Evolutionary conservation across 805 yeast genomes (phyloP).

Genomic region (Wilhelminamyces savonicus): DNA sequence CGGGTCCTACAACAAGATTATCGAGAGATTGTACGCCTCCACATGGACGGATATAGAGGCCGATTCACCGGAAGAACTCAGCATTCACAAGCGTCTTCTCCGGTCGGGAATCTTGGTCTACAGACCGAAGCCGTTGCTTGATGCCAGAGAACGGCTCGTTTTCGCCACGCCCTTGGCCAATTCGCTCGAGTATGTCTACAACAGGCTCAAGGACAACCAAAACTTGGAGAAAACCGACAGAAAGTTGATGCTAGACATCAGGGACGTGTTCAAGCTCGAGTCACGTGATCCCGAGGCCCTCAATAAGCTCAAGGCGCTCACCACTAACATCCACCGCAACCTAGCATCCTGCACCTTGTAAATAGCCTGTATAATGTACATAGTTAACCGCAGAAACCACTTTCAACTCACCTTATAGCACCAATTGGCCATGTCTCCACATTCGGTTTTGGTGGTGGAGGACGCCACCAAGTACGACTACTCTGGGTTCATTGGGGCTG

Average conservation of each 20-base stretch:
- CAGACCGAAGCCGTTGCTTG: conserved; percentile 16
- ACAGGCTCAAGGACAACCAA: conserved; percentile 9
- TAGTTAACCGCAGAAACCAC: conserved; percentile 1
- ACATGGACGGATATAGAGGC: conserved; percentile 17
- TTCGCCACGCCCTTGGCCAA: conserved; percentile 11
- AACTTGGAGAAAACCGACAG: conserved; percentile 10
- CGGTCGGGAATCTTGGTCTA: conserved; percentile 24
- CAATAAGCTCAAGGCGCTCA: conserved; percentile 6
- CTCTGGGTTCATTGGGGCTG: conserved; percentile 3
- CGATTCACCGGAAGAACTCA: conserved; percentile 9
- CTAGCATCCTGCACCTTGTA: neutral
- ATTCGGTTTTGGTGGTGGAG: too few relatives aligned
- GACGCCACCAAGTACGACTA: conserved; percentile 10
- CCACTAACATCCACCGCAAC: conserved; percentile 6
- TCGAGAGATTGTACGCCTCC: conserved; percentile 15
- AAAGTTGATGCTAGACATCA: conserved; percentile 13
- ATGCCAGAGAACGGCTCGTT: conserved; percentile 10
- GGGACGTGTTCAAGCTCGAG: conserved; percentile 11
- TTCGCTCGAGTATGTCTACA: conserved; percentile 20
- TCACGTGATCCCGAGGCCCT: conserved; percentile 6
- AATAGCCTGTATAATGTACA: neutral
- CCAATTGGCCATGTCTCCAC: neutral
- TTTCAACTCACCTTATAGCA: neutral
- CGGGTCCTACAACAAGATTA: conserved; percentile 18
- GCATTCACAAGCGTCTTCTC: too few relatives aligned